Percentiles rank a stretch among this genome's conserved stretches.
Evolutionary conservation across 164 flowering plant species (phyloP).

Genomic region (Houttuynia cordata): DNA sequence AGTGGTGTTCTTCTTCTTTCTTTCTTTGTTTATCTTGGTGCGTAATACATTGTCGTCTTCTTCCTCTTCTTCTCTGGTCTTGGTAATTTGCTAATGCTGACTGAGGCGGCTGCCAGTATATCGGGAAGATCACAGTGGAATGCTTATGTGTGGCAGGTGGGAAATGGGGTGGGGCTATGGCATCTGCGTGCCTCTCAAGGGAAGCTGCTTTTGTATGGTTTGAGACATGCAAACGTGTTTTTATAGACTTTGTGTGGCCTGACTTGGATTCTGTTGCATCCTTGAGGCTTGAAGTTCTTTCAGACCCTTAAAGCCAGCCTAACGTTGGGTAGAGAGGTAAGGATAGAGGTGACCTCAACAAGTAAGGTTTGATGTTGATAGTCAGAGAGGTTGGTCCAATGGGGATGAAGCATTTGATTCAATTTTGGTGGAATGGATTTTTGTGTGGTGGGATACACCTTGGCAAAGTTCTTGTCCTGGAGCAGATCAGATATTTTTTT

Average conservation of each 20-base stretch:
- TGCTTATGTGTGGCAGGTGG: not conserved
- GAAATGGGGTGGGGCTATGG: conserved; percentile 5
- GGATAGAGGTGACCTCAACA: not conserved
- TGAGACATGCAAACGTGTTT: conserved; percentile 6
- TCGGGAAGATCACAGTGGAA: not conserved
- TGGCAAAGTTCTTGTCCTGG: no score
- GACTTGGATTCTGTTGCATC: not conserved
- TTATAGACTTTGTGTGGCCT: conserved; percentile 4
- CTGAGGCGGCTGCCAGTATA: no score
- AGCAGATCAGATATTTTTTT: no score
- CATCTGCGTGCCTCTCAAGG: not conserved
- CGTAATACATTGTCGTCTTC: not conserved
- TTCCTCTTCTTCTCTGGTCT: not conserved
- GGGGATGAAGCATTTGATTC: not conserved
- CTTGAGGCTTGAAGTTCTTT: not conserved
- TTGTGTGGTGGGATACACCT: not conserved
- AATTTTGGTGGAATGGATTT: not conserved
- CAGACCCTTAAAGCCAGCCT: not conserved
- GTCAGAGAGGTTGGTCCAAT: not conserved
- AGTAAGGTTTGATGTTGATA: conserved; percentile 4
- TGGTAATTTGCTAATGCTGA: no score
- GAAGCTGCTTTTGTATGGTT: conserved; percentile 4
- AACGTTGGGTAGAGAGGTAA: no score
- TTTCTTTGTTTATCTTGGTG: no score
- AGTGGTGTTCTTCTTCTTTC: no score